phyloP scores from a whole-genome alignment of 306 rosid genomes.

The Biancaea sappan region DNA sequence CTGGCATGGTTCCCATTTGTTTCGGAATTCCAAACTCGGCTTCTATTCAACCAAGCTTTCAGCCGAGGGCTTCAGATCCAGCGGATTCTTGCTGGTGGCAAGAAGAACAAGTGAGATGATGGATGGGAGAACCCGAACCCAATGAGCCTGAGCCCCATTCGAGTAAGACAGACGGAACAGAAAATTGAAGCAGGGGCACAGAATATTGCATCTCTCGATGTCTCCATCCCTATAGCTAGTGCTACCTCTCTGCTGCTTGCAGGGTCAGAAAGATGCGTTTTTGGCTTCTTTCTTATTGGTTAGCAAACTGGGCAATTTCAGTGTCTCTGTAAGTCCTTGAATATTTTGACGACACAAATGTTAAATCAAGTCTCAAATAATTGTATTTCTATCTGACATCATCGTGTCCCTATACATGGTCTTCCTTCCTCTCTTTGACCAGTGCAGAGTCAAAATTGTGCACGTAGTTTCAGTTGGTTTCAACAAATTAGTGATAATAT shows the following conservation, averaged over 20 bases:
- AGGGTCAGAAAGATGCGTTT: slow-evolving; percentile 10
- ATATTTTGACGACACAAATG: slow-evolving; percentile 21
- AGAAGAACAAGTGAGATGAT: slow-evolving; percentile 64
- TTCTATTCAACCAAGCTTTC: slow-evolving; percentile 96
- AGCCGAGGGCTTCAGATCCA: slow-evolving; percentile 98
- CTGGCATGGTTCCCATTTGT: slow-evolving; percentile 98
- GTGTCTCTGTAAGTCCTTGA: slow-evolving; percentile 10
- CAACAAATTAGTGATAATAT: no score
- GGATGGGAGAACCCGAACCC: neutral
- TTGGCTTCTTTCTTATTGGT: neutral
- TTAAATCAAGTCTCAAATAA: neutral
- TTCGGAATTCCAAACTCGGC: slow-evolving; percentile 91
- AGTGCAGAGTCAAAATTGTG: no score
- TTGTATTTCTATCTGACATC: neutral
- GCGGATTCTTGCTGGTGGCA: slow-evolving; percentile 91
- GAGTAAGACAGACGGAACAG: neutral
- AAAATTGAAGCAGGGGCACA: neutral
- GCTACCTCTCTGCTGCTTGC: neutral
- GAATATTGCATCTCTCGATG: neutral
- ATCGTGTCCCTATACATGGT: slow-evolving; percentile 2
- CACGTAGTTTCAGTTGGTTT: no score
- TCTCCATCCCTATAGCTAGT: slow-evolving; percentile 5
- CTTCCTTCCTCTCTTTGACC: no score
- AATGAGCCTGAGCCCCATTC: neutral
- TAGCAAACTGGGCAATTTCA: neutral